phyloP scores from a whole-genome alignment of 169 alveolate species.

The Eimeria nieschulzi region DNA sequence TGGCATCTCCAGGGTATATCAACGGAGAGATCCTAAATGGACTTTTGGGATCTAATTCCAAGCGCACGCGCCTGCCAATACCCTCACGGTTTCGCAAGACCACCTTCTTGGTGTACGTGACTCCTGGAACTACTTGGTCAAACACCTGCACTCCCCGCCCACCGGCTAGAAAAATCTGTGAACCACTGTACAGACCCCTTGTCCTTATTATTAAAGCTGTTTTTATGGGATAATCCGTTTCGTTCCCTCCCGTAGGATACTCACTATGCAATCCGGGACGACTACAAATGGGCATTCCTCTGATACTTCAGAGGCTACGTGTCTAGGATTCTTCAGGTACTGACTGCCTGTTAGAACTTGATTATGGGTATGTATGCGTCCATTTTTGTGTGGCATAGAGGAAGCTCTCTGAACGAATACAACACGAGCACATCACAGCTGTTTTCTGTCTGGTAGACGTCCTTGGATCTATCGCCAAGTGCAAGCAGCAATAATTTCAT shows the following conservation, averaged over 20 bases:
- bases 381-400: background rate
- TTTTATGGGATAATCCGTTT: background rate
- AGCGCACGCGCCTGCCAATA: conserved; percentile 46
- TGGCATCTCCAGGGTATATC: conserved; percentile 32
- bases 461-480: too few species aligned
- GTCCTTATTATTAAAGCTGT: background rate
- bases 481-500: too few species aligned
- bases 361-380: background rate
- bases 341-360: background rate
- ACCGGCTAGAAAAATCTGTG: background rate
- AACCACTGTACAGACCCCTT: background rate
- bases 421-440: background rate
- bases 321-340: background rate
- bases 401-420: background rate
- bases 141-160: conserved; percentile 45
- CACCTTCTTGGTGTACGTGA: conserved; percentile 18
- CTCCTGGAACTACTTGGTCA: conserved; percentile 52
- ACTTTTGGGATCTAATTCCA: conserved; percentile 39
- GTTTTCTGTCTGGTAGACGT: too few species aligned
- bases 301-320: background rate
- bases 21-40: conserved; percentile 32
- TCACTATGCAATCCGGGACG: conserved; percentile 54
- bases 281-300: conserved; percentile 34
- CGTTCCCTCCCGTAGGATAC: background rate
- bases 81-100: conserved; percentile 28